Base-by-base conservation (phyloP, 805 yeast genomes). In the Debaryomyces castellii region DNA sequence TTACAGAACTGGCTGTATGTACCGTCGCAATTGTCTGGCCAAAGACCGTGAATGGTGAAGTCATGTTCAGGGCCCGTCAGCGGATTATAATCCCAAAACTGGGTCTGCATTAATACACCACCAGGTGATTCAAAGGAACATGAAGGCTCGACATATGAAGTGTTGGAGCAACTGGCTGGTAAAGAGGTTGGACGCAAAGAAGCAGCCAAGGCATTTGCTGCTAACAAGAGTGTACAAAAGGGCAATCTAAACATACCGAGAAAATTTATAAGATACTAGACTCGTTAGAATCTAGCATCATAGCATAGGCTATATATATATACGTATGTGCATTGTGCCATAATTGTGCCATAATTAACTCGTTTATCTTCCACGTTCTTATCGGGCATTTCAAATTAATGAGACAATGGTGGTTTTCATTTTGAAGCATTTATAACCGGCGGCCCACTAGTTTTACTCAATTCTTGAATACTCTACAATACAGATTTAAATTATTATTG, bases 91-190 rank as follows among this genome's bases (percentile, higher is more conserved):
- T 91, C 96, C 97, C 97, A 91, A 68, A 91, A 90, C 61, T 91
- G 98, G 0, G 97, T 87, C 60, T 81, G 87, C 42, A 91, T 65
- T 30, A 91, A 71, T 12, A 89, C 74, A 9, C 8, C 12, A 5
- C 97, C 97, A 39, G 95, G 91, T 40, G 80, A 78, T 59, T 90
- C 96, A 62, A 83, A 88, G 66, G 97, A 91, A 60, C 97, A 91
- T 2, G 80, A 41, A 60, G 89, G 83, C 0, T 62, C 67, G 2
- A 80, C 71, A 1, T 69, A 73, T 0, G 87, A 76, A 5, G 70
- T 58, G 52, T 83, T 83, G 14, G 76, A 57, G 56, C 92, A 87
- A 6, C 87, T 76, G 25, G 77, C 60, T 1, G 92, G 91, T 2
- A 73, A 47, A 52, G 28, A 25, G 12, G 8, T 8, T 22, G 24